Percentiles rank a stretch among this genome's conserved stretches.
Conservation (phyloP, 148 eudicot genomes). For the Salicornia ramosissima region DNA sequence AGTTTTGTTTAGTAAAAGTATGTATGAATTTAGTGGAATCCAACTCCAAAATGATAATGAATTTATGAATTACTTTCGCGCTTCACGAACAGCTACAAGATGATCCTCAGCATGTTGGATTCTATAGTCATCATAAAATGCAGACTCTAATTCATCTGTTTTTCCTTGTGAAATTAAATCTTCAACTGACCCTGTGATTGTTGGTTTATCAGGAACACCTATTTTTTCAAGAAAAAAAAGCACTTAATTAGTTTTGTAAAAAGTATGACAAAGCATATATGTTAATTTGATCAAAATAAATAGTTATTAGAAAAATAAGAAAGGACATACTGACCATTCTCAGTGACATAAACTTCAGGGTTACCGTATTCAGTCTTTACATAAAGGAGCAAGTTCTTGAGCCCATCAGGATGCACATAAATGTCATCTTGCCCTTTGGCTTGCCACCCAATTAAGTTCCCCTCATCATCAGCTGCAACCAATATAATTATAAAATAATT, state of each 20-base stretch:
- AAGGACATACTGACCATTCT: conserved; percentile 2
- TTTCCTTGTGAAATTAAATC: background rate
- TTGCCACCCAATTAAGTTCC: background rate
- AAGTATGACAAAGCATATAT: no score
- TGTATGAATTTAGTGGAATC: no score
- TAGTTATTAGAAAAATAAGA: no score
- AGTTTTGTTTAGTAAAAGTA: no score
- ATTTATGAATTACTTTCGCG: conserved; percentile 14
- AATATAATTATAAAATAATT: background rate
- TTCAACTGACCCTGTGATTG: background rate
- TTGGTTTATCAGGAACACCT: conserved; percentile 9
- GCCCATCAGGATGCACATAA: conserved; percentile 8
- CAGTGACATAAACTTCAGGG: conserved; percentile 12
- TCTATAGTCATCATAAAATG: conserved; percentile 14
- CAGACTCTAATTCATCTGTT: background rate
- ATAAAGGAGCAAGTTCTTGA: background rate
- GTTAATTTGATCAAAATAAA: no score
- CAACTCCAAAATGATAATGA: no score
- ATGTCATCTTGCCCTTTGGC: conserved; percentile 6
- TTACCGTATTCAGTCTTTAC: background rate
- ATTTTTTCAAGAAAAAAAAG: no score
- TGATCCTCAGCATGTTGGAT: background rate
- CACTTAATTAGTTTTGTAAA: no score
- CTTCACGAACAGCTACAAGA: conserved; percentile 11
- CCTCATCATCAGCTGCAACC: background rate